Evolutionary conservation across 2,329 filamentous ascomycete genomes (phyloP), one percentile per base, ranked within the genome.

Genomic region (Aspergillus sp.): DNA sequence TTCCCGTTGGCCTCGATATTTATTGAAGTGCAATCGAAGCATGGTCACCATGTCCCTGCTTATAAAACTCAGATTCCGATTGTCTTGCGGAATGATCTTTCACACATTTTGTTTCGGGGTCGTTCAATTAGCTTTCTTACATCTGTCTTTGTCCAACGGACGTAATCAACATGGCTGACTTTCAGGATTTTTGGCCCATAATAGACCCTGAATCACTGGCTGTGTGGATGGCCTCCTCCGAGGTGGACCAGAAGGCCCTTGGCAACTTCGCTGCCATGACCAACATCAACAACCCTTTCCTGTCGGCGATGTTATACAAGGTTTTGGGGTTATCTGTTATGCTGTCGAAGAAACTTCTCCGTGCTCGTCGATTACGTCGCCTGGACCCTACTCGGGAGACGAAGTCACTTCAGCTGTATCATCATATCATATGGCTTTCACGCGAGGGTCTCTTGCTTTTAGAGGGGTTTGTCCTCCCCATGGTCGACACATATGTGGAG

Each of bases 171-270:
- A 47, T 62, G 52, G 59, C 65, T 61, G 57, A 66, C 54, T 39
- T 51, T 43, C 45, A 44, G 49, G 44, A 50, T 46, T 49, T 53
- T 51, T 59, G 50, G 51, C 52, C 62, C 48, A 48, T 57, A 43
- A 54, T 57, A 55, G 61, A 59, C 38, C 49, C 63, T 35, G 58
- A 52, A 19, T 47, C 59, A 30, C 58, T 69, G 46, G 56, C 54
- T 54, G 58, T 67, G 64, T 70, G 68, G 66, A 98, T 97, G 93
- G 93, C 93, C 71, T 93, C 90, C 64, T 93, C 90, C 48, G 89
- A 95, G 71, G 89, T 97, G 50, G 93, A 98, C 68, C 90, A 95
- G 72, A 98, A 97, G 72, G 95, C 94, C 70, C 78, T 98, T 60
- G 90, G 89, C 70, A 85, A 83, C 62, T 84, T 95, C 64, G 91